These are phyloP conservation scores for Irpex rosettiformis DNA, from an alignment of 1,284 basidiomycete genomes.

Conservation along the genomic window DNA sequence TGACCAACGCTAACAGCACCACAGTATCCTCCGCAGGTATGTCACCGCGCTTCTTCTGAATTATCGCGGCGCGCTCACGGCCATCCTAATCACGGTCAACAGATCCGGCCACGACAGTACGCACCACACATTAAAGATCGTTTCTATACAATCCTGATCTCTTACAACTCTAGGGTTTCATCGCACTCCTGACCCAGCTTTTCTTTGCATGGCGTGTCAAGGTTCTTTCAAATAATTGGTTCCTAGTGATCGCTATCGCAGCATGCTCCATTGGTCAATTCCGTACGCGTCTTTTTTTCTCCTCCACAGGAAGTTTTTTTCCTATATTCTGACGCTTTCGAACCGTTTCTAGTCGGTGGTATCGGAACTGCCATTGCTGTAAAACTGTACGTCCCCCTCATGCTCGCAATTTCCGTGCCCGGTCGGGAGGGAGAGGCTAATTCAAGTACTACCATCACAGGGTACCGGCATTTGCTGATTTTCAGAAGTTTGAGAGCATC, in stretches of 20 bases:
- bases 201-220: conserved; percentile 15
- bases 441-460: conserved; percentile 21
- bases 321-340: background rate
- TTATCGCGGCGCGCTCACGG: background rate
- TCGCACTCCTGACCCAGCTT: conserved; percentile 2
- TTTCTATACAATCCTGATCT: background rate
- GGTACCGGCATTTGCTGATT: conserved; percentile 29
- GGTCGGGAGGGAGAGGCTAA: conserved; percentile 11
- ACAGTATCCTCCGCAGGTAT: background rate
- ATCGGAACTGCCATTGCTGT: conserved; percentile 1
- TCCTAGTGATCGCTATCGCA: background rate
- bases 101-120: conserved; percentile 2
- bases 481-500: conserved; percentile 28
- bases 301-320: background rate
- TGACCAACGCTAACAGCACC: background rate
- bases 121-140: background rate
- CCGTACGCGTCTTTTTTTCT: background rate
- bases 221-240: conserved; percentile 6
- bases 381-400: background rate
- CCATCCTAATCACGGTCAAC: background rate
- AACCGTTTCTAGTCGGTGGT: background rate
- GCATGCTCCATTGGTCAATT: background rate
- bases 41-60: background rate
- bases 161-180: conserved; percentile 4
- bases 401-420: background rate